These are phyloP conservation scores for Tetradesmus obliquus DNA, from an alignment of 139 green algal species.

Conservation along the genomic window DNA sequence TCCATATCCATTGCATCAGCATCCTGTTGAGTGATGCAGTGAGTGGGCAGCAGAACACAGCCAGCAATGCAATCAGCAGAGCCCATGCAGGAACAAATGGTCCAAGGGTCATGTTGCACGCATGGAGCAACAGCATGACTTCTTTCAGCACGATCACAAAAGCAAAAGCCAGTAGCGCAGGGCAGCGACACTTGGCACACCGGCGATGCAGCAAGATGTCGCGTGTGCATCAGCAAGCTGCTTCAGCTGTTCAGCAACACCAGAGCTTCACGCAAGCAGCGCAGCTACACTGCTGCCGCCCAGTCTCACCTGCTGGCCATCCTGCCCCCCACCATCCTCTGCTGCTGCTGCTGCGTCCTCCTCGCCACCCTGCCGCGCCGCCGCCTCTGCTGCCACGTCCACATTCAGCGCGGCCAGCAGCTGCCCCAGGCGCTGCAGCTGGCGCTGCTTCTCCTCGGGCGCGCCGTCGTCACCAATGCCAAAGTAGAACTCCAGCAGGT, in stretches of 20 bases:
- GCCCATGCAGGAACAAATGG: not conserved
- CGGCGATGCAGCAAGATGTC: too few species aligned
- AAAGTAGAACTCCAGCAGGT: constrained; percentile 37
- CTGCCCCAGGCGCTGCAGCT: constrained; percentile 34
- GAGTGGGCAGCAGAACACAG: not conserved
- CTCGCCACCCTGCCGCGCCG: constrained; percentile 4
- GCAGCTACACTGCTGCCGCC: not conserved
- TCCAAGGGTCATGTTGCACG: not conserved
- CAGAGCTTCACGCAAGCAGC: not conserved
- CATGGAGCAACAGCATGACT: not conserved
- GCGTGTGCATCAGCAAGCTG: too few species aligned
- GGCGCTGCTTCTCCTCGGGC: constrained; percentile 30
- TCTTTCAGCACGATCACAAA: too few species aligned
- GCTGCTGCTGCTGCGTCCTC: constrained; percentile 24
- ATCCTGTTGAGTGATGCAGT: not conserved
- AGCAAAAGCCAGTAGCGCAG: too few species aligned
- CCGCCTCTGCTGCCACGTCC: constrained; percentile 34
- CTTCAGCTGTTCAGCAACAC: too few species aligned
- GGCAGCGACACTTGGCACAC: too few species aligned
- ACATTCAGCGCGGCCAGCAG: constrained; percentile 38
- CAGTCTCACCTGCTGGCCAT: not conserved
- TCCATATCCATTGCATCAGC: constrained; percentile 50
- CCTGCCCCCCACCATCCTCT: not conserved
- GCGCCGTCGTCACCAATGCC: constrained; percentile 18
- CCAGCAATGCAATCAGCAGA: not conserved